Evolutionary conservation across 768 basidiomycete species (phyloP).

Genomic region (Dioszegia crocea): DNA sequence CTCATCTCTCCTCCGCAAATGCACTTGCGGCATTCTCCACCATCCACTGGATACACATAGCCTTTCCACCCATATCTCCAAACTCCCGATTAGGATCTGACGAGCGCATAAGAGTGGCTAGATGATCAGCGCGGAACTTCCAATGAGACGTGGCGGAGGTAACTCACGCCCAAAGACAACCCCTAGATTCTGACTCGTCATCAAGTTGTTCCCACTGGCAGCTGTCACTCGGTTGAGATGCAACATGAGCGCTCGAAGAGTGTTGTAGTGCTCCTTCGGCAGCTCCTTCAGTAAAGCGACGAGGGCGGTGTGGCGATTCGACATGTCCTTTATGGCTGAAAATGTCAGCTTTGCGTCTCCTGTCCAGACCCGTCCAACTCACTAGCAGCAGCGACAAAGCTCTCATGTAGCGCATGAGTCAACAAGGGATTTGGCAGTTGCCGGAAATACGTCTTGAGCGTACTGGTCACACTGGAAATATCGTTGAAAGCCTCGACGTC

Average conservation of each 20-base stretch:
- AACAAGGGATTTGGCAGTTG: constrained; percentile 84
- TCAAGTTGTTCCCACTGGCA: constrained; percentile 70
- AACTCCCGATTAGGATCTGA: constrained; percentile 82
- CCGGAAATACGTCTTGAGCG: constrained; percentile 94
- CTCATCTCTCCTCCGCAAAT: constrained; percentile 25
- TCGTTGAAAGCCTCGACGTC: constrained; percentile 92
- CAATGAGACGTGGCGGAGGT: too few species aligned
- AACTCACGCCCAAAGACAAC: constrained; percentile 96
- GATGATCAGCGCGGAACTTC: constrained; percentile 16
- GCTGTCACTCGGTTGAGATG: constrained; percentile 75
- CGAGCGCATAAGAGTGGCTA: constrained; percentile 92
- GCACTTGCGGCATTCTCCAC: constrained; percentile 63
- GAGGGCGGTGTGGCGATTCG: constrained; percentile 60
- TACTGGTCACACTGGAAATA: constrained; percentile 92
- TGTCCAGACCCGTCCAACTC: constrained; percentile 22
- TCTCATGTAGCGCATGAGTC: constrained; percentile 85
- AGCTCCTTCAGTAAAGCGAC: constrained; percentile 68
- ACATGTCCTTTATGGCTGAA: constrained; percentile 58
- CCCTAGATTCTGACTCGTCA: constrained; percentile 91
- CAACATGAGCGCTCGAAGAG: constrained; percentile 72
- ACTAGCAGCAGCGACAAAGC: constrained; percentile 74
- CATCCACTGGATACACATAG: constrained; percentile 87
- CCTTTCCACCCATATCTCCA: constrained; percentile 93
- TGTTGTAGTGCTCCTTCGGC: constrained; percentile 82
- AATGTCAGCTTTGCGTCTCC: background rate